Conservation (phyloP, 345 rosid species). For the Acer yangbiense region DNA sequence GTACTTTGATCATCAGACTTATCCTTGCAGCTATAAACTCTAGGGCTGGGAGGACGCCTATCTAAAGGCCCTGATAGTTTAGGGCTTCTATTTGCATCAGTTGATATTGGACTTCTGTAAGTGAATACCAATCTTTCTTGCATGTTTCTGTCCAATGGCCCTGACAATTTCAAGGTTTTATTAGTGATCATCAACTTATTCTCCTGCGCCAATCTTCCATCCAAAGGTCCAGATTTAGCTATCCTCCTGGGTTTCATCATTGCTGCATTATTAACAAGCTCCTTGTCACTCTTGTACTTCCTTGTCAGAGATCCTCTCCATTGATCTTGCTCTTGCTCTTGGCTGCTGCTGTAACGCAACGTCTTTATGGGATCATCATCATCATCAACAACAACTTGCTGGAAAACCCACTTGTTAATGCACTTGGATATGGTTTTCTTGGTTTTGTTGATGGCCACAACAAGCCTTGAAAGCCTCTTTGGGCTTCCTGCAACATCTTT, state of each 20-base stretch:
- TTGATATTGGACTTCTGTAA: conserved; percentile 45
- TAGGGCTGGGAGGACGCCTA: conserved; percentile 48
- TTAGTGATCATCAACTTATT: conserved; percentile 25
- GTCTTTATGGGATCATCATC: conserved; percentile 27
- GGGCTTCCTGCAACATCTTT: conserved; percentile 39
- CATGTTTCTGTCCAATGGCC: conserved; percentile 58
- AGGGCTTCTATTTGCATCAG: conserved; percentile 43
- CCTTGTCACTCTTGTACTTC: conserved; percentile 41
- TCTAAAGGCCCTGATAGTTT: conserved; percentile 49
- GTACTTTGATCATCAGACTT: conserved; percentile 40
- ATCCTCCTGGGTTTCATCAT: conserved; percentile 33
- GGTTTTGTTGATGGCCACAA: conserved; percentile 41
- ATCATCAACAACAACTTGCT: conserved; percentile 13
- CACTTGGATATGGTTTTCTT: conserved; percentile 47
- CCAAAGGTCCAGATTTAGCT: conserved; percentile 76
- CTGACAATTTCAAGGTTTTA: conserved; percentile 54
- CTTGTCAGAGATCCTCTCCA: conserved; percentile 32
- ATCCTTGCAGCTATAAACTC: conserved; percentile 26
- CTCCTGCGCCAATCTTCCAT: conserved; percentile 36
- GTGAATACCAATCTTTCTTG: conserved; percentile 52
- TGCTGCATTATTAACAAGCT: conserved; percentile 28
- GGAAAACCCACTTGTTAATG: conserved; percentile 45
- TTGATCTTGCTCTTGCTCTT: conserved; percentile 26
- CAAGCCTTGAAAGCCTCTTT: conserved; percentile 39
- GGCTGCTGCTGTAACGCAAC: conserved; percentile 13